Evolutionary conservation across 306 rosid species (phyloP), one percentile per base, ranked within the genome.

Genomic region (Spatholobus suberectus): DNA sequence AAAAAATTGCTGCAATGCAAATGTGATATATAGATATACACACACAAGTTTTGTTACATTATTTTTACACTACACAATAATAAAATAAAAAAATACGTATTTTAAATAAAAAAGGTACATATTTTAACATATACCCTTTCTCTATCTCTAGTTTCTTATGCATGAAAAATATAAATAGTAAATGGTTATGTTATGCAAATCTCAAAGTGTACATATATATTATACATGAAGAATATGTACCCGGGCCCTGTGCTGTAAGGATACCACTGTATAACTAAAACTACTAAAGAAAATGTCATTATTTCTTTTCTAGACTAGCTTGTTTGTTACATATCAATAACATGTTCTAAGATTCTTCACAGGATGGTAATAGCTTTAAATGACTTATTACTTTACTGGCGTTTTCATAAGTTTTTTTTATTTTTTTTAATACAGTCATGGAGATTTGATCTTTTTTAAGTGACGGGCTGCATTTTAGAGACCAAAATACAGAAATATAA

Each of bases 291-390:
- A 82, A 75, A 66, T 38, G 51, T 21, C 9, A 65, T 13, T 9
- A 66, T 73, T 73, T 27, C 47, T 40, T 13, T 75, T 12, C 51
- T 12, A 62, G 70, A 62, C 57, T 61, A 65, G 67, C 76, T 17
- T 81, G 70, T 68, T n/a, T 40, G 20, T 40, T 80, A 65, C 32
- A 74, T 26, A 57, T 41, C 17, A 20, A 75, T 55, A 68, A 72
- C 70, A 68, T 82, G 77, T 67, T 69, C 12, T 17, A 54, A 71
- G 58, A 83, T 86, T 81, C 85, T 78, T 52, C 66, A 20, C 63
- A 18, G 70, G 59, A 44, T 62, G 83, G 78, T 63, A 34, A 75
- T 58, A 59, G 43, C 47, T 65, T 65, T 41, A 72, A 75, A 72
- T 59, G 66, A 46, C 47, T 32, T 73, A 49, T 49, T 61, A 58